phyloP scores from a whole-genome alignment of 176 grass and related monocot species.

The Oryza rufipogon region DNA sequence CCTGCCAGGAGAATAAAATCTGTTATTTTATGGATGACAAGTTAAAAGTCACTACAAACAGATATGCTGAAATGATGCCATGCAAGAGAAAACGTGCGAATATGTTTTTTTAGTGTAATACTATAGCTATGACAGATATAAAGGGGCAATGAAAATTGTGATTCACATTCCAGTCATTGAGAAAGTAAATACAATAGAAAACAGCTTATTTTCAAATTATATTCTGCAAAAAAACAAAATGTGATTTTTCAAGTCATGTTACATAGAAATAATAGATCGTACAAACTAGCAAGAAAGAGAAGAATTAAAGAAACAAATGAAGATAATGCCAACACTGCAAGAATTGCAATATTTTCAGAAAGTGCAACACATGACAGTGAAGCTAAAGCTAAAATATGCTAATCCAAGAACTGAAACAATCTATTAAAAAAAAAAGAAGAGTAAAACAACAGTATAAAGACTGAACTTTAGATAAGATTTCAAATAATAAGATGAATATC shows the following conservation, averaged over 20 bases:
- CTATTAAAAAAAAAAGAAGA: background rate
- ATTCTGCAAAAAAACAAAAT: slow-evolving; percentile 28
- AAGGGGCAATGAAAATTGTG: background rate
- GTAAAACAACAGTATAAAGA: background rate
- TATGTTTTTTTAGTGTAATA: background rate
- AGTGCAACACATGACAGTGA: background rate
- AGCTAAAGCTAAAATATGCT: slow-evolving; percentile 25
- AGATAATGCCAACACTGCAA: background rate
- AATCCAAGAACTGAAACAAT: background rate
- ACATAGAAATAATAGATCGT: background rate
- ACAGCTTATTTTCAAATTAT: slow-evolving; percentile 1
- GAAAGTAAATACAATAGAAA: slow-evolving; percentile 1
- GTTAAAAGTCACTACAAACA: slow-evolving; percentile 23
- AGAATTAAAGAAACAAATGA: background rate
- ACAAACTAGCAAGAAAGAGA: background rate
- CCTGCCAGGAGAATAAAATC: slow-evolving; percentile 57
- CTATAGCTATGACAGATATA: background rate
- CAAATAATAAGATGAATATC: slow-evolving; percentile 30
- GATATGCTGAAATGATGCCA: slow-evolving; percentile 16
- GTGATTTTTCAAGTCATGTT: background rate
- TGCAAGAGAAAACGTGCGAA: slow-evolving; percentile 16
- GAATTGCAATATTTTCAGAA: background rate
- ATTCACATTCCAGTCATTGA: slow-evolving; percentile 7
- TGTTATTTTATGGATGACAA: slow-evolving; percentile 18
- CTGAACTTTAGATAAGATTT: slow-evolving; percentile 3